These are phyloP conservation scores for Phytophthora hybrid DNA, from an alignment of 352 stramenopile species.

Conservation along the genomic window DNA sequence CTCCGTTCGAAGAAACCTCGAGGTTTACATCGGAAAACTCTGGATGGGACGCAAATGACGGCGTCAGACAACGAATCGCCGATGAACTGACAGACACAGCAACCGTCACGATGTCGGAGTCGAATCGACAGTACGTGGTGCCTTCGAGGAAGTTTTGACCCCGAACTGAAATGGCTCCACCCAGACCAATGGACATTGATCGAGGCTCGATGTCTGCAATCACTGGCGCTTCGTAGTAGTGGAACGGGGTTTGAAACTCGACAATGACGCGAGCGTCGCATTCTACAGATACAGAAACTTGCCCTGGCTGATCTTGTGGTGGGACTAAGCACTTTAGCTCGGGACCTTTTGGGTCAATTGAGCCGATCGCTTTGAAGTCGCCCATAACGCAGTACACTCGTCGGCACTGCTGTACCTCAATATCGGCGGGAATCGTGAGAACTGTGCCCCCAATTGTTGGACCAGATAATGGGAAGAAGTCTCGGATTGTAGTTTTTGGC, in stretches of 20 bases:
- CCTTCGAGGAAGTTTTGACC: slow-evolving; percentile 35
- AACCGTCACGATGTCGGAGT: slow-evolving; percentile 3
- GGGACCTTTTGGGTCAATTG: not conserved
- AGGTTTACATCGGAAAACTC: slow-evolving; percentile 34
- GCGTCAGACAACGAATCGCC: slow-evolving; percentile 41
- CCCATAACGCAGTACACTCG: slow-evolving; percentile 44
- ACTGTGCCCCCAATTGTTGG: slow-evolving; percentile 42
- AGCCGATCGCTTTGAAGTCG: slow-evolving; percentile 15
- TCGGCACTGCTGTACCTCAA: slow-evolving; percentile 25
- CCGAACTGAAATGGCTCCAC: slow-evolving; percentile 29
- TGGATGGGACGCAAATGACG: slow-evolving; percentile 15
- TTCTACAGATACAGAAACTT: slow-evolving; percentile 36
- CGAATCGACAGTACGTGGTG: slow-evolving; percentile 40
- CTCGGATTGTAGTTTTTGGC: not conserved
- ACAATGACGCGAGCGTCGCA: slow-evolving; percentile 41
- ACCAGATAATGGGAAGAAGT: slow-evolving; percentile 38
- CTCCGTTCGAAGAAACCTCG: slow-evolving; percentile 44
- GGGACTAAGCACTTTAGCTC: slow-evolving; percentile 43
- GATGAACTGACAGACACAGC: slow-evolving; percentile 26
- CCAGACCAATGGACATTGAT: slow-evolving; percentile 28
- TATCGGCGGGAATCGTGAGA: slow-evolving; percentile 34
- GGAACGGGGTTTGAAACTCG: slow-evolving; percentile 38
- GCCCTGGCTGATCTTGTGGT: slow-evolving; percentile 2
- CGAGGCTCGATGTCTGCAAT: slow-evolving; percentile 30
- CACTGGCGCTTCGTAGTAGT: slow-evolving; percentile 38